Base-by-base conservation (phyloP, 1,139 yeast genomes). In the Yamadazyma spencermartinsiae region DNA sequence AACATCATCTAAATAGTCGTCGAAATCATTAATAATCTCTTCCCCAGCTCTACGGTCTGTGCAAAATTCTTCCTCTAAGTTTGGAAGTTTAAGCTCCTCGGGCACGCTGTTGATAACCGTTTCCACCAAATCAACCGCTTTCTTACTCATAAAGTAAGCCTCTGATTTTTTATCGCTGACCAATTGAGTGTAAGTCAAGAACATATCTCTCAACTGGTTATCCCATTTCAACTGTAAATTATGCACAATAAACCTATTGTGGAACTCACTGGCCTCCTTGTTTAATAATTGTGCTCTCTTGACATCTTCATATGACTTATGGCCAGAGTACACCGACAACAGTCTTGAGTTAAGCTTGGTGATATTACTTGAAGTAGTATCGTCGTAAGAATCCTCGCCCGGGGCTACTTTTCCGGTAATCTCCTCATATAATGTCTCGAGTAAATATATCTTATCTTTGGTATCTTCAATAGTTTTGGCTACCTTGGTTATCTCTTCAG, bases 151-250 rank as follows among this genome's bases (percentile, higher is more conserved):
- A 45, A 79, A 82, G 56, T 82, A 86, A 1, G 72, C 66, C 36
- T 76, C 69, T 3, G 83, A 76, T 37, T 72, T 72, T 27, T 85
- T 64, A 31, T 80, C 77, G 16, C 76, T 72, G 8, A 82, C 70
- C 36, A 78, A 70, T 43, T 82, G 84, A 27, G 83, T 58, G 52
- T 86, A 87, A 29, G 78, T 72, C 48, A 76, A 69, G 38, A 88
- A 65, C 25, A 77, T 71, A 48, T 86, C 79, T 37, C 95, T 69
- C 10, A 83, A 69, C 6, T 66, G 58, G 44, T 85, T 83, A 55
- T 85, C 82, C 96, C 97, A 89, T 48, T 80, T 84, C 53, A 89
- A 57, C 50, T 81, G 79, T 57, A 89, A 72, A 48, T 85, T 82
- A 52, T 89, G 95, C 23, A 90, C 69, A 44, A 85, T 80, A 55